Evolutionary conservation across 495 filamentous ascomycete species (phyloP).

Genomic region (Glutinoglossum americanum): DNA sequence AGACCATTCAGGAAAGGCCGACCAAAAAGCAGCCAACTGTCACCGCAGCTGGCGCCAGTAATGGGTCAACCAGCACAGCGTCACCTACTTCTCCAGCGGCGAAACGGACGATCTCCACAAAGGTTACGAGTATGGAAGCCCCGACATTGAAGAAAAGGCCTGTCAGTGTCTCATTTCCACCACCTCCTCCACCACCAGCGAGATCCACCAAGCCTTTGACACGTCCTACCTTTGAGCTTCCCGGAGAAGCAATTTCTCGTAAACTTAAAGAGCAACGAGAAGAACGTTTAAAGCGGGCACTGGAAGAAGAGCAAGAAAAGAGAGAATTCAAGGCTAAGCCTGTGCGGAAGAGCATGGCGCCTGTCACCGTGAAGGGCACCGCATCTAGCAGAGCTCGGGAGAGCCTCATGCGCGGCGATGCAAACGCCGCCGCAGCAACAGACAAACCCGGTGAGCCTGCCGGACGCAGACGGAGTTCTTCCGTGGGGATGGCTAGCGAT

Average conservation of each 20-base stretch:
- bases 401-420: constrained; percentile 17
- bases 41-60: not conserved
- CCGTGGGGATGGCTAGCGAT: not conserved
- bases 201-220: constrained; percentile 41
- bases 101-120: not conserved
- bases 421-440: constrained; percentile 13
- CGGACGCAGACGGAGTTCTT: not conserved
- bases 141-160: constrained; percentile 14
- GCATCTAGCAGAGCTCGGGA: constrained; percentile 35
- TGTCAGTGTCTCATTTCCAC: constrained; percentile 15
- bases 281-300: constrained; percentile 35
- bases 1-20: not conserved
- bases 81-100: constrained; percentile 1
- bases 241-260: constrained; percentile 50
- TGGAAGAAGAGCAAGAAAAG: constrained; percentile 34
- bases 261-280: constrained; percentile 45
- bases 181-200: constrained; percentile 9
- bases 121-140: constrained; percentile 7
- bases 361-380: constrained; percentile 22
- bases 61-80: not conserved
- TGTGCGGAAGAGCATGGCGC: constrained; percentile 22
- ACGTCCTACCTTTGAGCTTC: constrained; percentile 43
- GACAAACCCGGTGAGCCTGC: not conserved
- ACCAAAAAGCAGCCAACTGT: not conserved
- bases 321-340: constrained; percentile 45